Base-by-base conservation (phyloP, 1,284 basidiomycete genomes). In the Termitomyces sp. region DNA sequence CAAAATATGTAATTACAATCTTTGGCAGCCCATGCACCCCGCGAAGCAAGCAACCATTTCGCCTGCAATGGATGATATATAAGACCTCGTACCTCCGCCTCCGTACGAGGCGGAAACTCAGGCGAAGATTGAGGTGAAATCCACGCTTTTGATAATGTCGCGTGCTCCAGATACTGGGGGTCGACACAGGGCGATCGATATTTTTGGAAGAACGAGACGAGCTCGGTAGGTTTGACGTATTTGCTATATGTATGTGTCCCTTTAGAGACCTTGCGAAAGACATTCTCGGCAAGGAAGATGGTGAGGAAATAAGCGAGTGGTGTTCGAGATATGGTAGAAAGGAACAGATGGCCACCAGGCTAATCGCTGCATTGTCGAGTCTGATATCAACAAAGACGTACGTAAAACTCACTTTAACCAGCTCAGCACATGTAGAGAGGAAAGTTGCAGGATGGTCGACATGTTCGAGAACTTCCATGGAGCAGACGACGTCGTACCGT, bases 391-490 rank as follows among this genome's bases (percentile, higher is more conserved):
- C 44, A 37, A 46, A 52, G 31, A 54, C 6, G 45, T 11, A 21
- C 40, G 30, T 24, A 14, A 11, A 3, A 64, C 79, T 46, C 55
- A 91, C 93, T 73, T 94, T 97, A 58, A 95, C 83, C 46, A 97
- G 79, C 55, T 88, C 77, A 0, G 89, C 87, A 58, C 93, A 88
- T 44, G 86, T 85, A 42, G 81, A 75, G 47, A 97, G 76, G 68
- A 99, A 99, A 6, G 80, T 79, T 10, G 83, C 77, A 0, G 97
- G 96, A 61, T 94, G 85, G 65, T 97, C 89, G 54, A 99, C 97
- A 65, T 99, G 97, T 72, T 99, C 97, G 40, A 99, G 67, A 14
- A 99, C 95, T 67, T 99, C 97, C 93, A 99, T 94, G 9, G 93
- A 91, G 67, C 93, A 97, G 13, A 99, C 94, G 6, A 96, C 78